Percentiles rank a stretch among this genome's conserved stretches.
Evolutionary conservation across 140 eudicot species (phyloP).

Genomic region (Stevia rebaudiana): DNA sequence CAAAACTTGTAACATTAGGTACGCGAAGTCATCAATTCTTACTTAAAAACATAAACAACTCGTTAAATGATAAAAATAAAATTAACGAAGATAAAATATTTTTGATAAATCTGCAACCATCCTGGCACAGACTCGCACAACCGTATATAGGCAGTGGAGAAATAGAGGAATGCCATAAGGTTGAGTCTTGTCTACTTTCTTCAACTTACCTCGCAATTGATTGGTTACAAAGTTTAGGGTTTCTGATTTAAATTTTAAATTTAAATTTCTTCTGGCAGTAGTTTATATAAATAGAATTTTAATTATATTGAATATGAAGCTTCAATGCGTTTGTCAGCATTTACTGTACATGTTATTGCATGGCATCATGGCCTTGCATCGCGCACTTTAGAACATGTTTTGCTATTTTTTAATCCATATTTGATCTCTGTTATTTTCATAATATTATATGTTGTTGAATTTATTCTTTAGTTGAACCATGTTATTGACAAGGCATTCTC

Average conservation of each 20-base stretch:
- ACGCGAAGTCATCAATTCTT: too few relatives aligned
- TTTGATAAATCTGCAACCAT: background rate
- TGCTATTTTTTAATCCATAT: background rate
- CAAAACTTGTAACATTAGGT: too few relatives aligned
- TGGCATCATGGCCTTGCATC: constrained; percentile 10
- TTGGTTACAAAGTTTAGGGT: constrained; percentile 15
- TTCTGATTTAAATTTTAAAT: constrained; percentile 7
- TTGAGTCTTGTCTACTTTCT: constrained; percentile 22
- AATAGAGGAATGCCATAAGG: constrained; percentile 30
- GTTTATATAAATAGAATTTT: background rate
- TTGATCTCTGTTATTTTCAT: too few relatives aligned
- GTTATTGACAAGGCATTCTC: too few relatives aligned
- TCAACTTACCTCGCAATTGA: constrained; percentile 23
- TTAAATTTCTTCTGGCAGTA: background rate
- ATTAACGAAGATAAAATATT: too few relatives aligned
- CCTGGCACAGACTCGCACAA: constrained; percentile 29
- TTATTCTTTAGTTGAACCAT: too few relatives aligned
- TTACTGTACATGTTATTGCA: background rate
- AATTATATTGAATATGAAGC: background rate
- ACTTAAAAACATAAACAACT: too few relatives aligned
- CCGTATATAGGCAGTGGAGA: constrained; percentile 21
- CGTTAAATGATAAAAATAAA: too few relatives aligned
- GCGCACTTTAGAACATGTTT: constrained; percentile 6
- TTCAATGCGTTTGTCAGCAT: constrained; percentile 4
- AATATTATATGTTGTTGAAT: too few relatives aligned